phyloP scores from a whole-genome alignment of 257 asterid species.

The Fraxinus pennsylvanica region DNA sequence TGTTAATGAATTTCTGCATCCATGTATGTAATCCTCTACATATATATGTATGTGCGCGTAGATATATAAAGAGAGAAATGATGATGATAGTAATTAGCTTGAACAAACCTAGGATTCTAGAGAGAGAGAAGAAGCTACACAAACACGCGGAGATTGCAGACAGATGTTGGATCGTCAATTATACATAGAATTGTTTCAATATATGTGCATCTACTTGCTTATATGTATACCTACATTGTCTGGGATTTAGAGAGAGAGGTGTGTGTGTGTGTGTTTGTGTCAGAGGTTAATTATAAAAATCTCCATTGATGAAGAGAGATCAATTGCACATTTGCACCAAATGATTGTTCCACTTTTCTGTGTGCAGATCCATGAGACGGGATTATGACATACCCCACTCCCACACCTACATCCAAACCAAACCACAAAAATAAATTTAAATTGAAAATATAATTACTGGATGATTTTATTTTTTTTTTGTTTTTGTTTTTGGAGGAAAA shows the following conservation, averaged over 20 bases:
- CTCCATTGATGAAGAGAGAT: constrained; percentile 42
- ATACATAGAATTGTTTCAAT: constrained; percentile 20
- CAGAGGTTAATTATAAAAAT: constrained; percentile 27
- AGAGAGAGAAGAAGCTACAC: constrained; percentile 2
- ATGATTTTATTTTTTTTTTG: too few species aligned
- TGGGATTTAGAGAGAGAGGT: neutral
- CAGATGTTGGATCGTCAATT: constrained; percentile 44
- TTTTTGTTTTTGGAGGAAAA: too few species aligned
- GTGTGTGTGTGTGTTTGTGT: constrained; percentile 16
- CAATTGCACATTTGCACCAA: constrained; percentile 25
- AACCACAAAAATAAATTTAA: too few species aligned
- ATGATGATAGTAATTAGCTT: constrained; percentile 15
- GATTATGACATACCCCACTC: constrained; percentile 9
- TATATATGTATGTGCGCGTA: constrained; percentile 27
- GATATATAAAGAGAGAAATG: constrained; percentile 23
- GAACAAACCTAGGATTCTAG: constrained; percentile 39
- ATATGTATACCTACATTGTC: neutral
- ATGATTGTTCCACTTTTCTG: constrained; percentile 39
- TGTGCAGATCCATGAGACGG: constrained; percentile 34
- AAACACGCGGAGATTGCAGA: constrained; percentile 37
- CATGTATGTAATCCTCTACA: constrained; percentile 20
- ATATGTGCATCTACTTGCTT: constrained; percentile 15
- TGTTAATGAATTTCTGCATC: constrained; percentile 14
- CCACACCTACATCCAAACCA: neutral
- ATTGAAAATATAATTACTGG: too few species aligned